Evolutionary conservation across 2,329 filamentous ascomycete species (phyloP).

Genomic region (Elsinoe fawcettii): DNA sequence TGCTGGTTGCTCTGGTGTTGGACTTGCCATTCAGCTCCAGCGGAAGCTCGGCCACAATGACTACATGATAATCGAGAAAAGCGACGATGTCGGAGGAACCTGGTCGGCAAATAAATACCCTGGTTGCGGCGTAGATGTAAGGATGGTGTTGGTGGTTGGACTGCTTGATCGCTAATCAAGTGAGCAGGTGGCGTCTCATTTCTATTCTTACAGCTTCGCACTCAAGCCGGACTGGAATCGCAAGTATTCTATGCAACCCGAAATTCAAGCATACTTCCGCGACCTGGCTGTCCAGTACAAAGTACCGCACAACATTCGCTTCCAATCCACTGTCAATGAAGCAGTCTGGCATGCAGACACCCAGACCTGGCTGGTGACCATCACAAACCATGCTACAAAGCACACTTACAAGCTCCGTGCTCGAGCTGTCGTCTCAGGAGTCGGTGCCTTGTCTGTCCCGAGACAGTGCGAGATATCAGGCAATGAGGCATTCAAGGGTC

Average conservation of each 20-base stretch:
- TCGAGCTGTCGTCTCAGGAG: conserved; percentile 25
- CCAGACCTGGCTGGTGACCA: conserved; percentile 24
- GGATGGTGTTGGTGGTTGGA: too few relatives aligned
- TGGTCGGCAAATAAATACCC: conserved; percentile 33
- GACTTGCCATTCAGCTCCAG: conserved; percentile 40
- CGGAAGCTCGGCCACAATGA: conserved; percentile 32
- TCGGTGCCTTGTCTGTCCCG: conserved; percentile 25
- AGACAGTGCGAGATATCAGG: conserved; percentile 25
- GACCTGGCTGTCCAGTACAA: conserved; percentile 22
- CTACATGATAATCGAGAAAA: conserved; percentile 41
- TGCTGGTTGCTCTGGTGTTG: conserved; percentile 42
- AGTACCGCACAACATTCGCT: conserved; percentile 23
- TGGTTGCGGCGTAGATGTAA: conserved; percentile 34
- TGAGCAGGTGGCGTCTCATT: conserved; percentile 21
- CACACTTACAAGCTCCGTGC: conserved; percentile 20
- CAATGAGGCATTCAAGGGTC: conserved; percentile 29
- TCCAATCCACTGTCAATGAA: conserved; percentile 21
- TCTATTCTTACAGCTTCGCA: conserved; percentile 51
- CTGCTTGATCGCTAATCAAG: too few relatives aligned
- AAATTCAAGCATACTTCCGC: conserved; percentile 26
- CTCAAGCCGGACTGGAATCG: conserved; percentile 46
- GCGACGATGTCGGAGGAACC: conserved; percentile 32
- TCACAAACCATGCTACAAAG: conserved; percentile 23
- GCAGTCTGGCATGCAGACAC: conserved; percentile 24
- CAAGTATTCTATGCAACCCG: conserved; percentile 28